Conservation (phyloP, 1,139 yeast species). For the Kurtzmaniella quercitrusa region DNA sequence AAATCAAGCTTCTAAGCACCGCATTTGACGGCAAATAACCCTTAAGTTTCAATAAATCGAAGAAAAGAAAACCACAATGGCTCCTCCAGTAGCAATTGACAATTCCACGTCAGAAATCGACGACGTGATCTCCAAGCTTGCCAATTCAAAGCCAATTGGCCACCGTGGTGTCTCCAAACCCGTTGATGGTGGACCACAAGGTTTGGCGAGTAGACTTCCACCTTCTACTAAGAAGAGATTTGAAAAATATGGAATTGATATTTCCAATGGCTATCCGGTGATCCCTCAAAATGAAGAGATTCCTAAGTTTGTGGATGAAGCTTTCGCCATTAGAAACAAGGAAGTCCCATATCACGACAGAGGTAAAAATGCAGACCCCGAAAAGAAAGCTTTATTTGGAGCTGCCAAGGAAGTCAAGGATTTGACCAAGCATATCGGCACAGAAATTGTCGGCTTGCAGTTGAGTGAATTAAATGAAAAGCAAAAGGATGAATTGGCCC, state of each 20-base stretch:
- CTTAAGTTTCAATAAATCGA: not conserved
- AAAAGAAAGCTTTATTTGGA: conserved; percentile 48
- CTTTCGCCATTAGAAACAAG: conserved; percentile 37
- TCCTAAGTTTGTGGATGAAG: conserved; percentile 54
- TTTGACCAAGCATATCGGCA: conserved; percentile 48
- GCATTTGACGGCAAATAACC: too few relatives aligned
- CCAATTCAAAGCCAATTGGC: conserved; percentile 18
- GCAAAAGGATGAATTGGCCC: conserved; percentile 50
- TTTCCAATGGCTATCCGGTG: conserved; percentile 31
- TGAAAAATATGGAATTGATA: conserved; percentile 26
- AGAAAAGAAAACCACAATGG: not conserved
- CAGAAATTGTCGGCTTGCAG: conserved; percentile 55
- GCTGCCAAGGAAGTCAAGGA: conserved; percentile 48
- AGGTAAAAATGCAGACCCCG: conserved; percentile 49
- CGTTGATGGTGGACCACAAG: conserved; percentile 9
- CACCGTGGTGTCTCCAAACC: conserved; percentile 6
- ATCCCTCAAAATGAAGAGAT: conserved; percentile 24
- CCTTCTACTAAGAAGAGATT: conserved; percentile 19
- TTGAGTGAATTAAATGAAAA: conserved; percentile 43
- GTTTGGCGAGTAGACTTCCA: conserved; percentile 8
- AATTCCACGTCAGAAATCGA: conserved; percentile 11
- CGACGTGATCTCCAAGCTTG: conserved; percentile 15
- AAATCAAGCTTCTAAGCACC: too few relatives aligned
- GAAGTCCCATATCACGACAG: conserved; percentile 42
- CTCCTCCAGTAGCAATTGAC: conserved; percentile 2